Conservation (phyloP, 495 filamentous ascomycete genomes). For the Sordaria brevicollis region DNA sequence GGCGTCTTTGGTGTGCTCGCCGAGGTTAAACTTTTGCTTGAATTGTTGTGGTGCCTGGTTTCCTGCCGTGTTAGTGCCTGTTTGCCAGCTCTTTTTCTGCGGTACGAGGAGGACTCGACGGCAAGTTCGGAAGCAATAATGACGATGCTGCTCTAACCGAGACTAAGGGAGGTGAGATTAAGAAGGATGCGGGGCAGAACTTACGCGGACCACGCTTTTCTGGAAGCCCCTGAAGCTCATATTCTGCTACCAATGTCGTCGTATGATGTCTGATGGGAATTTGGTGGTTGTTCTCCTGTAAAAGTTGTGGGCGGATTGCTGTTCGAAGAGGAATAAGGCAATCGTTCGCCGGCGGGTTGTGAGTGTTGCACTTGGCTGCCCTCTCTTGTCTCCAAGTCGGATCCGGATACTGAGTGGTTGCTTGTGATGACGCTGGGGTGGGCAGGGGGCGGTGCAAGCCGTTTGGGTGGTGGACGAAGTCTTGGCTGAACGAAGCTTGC, state of each 20-base stretch:
- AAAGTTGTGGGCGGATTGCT: background rate
- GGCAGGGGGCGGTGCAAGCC: background rate
- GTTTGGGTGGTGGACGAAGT: background rate
- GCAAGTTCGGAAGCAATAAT: background rate
- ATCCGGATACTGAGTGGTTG: background rate
- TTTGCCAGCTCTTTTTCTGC: background rate
- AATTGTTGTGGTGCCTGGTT: slow-evolving; percentile 81
- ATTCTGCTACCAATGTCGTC: slow-evolving; percentile 6
- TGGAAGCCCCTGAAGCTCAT: slow-evolving; percentile 98
- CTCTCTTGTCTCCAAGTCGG: background rate
- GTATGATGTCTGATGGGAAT: background rate
- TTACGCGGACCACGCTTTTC: slow-evolving; percentile 74
- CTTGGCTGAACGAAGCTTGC: background rate
- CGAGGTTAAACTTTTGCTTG: slow-evolving; percentile 85
- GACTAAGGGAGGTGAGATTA: background rate
- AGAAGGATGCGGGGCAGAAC: slow-evolving; percentile 19
- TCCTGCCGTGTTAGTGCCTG: background rate
- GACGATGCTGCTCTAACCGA: background rate
- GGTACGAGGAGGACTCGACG: background rate
- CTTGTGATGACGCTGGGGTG: background rate
- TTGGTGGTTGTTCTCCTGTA: background rate
- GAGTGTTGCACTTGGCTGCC: background rate
- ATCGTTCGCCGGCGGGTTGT: background rate
- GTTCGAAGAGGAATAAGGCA: background rate
- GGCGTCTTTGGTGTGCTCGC: slow-evolving; percentile 86